These are phyloP conservation scores for Arabidopsis lyrata DNA, from an alignment of 441 rosid species.

Conservation along the genomic window DNA sequence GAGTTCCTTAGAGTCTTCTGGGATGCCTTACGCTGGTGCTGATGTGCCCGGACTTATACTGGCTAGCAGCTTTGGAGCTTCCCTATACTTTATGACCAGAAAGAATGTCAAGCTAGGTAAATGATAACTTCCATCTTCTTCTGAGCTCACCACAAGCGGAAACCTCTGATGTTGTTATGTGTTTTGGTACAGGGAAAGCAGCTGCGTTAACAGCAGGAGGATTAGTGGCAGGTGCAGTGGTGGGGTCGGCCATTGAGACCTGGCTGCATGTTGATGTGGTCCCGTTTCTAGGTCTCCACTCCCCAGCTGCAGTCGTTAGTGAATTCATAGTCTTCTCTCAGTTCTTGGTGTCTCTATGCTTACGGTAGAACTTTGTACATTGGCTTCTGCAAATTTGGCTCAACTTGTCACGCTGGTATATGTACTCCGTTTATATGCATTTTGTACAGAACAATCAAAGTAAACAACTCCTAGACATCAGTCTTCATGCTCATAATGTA, in stretches of 20 bases:
- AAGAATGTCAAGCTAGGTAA: slow-evolving; percentile 89
- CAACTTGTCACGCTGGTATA: slow-evolving; percentile 37
- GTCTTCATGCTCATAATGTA: neutral
- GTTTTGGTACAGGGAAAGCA: slow-evolving; percentile 76
- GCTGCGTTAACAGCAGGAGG: slow-evolving; percentile 80
- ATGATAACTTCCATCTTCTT: slow-evolving; percentile 20
- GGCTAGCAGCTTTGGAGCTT: slow-evolving; percentile 89
- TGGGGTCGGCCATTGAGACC: slow-evolving; percentile 88
- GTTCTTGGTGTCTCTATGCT: slow-evolving; percentile 81
- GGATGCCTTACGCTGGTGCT: slow-evolving; percentile 63
- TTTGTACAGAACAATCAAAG: slow-evolving; percentile 46
- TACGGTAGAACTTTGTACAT: slow-evolving; percentile 57
- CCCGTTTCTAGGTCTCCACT: slow-evolving; percentile 85
- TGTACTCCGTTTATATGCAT: slow-evolving; percentile 39
- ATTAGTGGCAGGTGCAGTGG: slow-evolving; percentile 88
- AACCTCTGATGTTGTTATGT: slow-evolving; percentile 21
- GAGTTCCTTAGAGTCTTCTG: slow-evolving; percentile 53
- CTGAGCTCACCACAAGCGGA: neutral
- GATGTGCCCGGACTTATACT: slow-evolving; percentile 88
- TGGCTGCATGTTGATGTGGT: slow-evolving; percentile 96
- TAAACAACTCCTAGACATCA: slow-evolving; percentile 28
- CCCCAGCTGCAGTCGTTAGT: slow-evolving; percentile 86
- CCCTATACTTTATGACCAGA: slow-evolving; percentile 88
- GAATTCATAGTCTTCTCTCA: slow-evolving; percentile 89
- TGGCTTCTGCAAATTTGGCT: slow-evolving; percentile 23